Evolutionary conservation across 306 rosid genomes (phyloP).

Genomic region (Canavalia ensiformis): DNA sequence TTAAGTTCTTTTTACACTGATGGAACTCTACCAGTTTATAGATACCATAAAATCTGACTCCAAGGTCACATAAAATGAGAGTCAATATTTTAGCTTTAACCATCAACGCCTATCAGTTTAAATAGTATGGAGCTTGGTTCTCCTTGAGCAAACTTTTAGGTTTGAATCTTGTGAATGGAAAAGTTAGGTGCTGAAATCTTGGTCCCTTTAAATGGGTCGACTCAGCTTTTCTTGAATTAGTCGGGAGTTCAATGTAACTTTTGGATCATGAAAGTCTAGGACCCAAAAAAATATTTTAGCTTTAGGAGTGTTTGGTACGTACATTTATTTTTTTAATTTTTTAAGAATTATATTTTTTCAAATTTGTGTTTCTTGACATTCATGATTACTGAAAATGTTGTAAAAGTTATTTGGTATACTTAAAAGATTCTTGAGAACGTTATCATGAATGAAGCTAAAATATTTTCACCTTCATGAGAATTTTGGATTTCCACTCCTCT

Average conservation of each 20-base stretch:
- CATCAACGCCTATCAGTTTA: neutral
- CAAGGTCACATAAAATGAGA: neutral
- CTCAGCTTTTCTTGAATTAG: neutral
- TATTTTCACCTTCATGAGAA: no score
- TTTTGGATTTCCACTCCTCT: no score
- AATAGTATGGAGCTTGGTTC: neutral
- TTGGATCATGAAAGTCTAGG: neutral
- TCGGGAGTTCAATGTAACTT: neutral
- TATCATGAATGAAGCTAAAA: no score
- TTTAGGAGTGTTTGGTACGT: neutral
- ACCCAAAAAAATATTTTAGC: neutral
- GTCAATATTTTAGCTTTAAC: neutral
- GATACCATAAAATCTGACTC: slow-evolving; percentile 5
- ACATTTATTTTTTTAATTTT: no score
- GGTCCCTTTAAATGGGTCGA: neutral
- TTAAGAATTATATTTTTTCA: no score
- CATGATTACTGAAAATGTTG: no score
- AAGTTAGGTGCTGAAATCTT: no score
- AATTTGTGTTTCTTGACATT: no score
- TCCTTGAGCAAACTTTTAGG: neutral
- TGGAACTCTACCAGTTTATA: slow-evolving; percentile 4
- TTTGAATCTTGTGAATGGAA: no score
- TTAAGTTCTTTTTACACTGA: neutral
- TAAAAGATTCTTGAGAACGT: no score
- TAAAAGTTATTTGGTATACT: no score